phyloP scores from a whole-genome alignment of 208 protist species.

The Phytomonas serpens region DNA sequence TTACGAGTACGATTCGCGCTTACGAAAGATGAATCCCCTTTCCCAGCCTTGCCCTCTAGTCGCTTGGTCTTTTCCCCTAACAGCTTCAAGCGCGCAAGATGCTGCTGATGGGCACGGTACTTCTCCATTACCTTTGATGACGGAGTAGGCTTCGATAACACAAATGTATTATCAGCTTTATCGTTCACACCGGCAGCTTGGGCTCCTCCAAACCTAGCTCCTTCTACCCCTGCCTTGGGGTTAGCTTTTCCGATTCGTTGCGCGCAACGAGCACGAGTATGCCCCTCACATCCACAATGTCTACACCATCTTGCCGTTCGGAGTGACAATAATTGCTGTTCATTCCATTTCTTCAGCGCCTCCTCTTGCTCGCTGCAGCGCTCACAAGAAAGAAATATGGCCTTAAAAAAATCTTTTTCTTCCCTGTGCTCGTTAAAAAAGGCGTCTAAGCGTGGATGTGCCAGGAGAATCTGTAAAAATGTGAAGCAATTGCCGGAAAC shows the following conservation, averaged over 20 bases:
- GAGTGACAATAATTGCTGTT: slow-evolving; percentile 27
- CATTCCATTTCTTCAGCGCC: slow-evolving; percentile 33
- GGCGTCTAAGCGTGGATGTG: slow-evolving; percentile 36
- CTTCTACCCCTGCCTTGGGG: neutral
- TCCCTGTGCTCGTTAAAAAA: slow-evolving; percentile 20
- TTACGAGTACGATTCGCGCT: neutral
- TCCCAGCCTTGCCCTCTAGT: neutral
- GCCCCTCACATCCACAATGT: slow-evolving; percentile 43
- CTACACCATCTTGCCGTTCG: slow-evolving; percentile 61
- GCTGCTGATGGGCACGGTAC: slow-evolving; percentile 50
- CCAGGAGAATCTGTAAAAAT: slow-evolving; percentile 56
- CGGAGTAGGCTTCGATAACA: neutral
- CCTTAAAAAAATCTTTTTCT: slow-evolving; percentile 14
- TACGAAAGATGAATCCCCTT: neutral
- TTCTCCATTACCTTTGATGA: slow-evolving; percentile 26
- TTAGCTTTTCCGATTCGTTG: slow-evolving; percentile 4
- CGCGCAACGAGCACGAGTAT: slow-evolving; percentile 47
- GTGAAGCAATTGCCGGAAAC: slow-evolving; percentile 65
- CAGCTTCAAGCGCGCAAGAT: slow-evolving; percentile 59
- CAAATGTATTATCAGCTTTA: neutral
- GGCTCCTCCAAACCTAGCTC: neutral
- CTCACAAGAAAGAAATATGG: slow-evolving; percentile 20
- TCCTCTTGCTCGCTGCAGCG: slow-evolving; percentile 16
- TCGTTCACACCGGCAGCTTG: neutral
- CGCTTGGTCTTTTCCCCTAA: slow-evolving; percentile 55